Conservation (phyloP, 192 early-diverging fungal species). For the Linnemannia hyalina region DNA sequence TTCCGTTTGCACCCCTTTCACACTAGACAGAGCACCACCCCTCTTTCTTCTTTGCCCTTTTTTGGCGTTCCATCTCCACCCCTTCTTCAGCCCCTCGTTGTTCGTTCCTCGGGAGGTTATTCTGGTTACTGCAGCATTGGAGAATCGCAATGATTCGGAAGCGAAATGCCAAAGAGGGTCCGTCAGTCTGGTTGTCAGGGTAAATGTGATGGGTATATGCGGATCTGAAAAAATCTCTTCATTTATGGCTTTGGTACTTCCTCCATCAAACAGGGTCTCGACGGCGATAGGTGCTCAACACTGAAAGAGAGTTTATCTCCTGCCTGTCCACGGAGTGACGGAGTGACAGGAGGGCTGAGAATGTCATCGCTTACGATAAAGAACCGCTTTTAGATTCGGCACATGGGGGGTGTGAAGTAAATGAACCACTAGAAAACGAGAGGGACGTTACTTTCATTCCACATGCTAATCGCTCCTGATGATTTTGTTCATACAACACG, state of each 20-base stretch:
- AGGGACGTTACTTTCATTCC: background rate
- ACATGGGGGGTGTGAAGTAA: background rate
- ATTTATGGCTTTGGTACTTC: no score
- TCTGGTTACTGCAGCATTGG: background rate
- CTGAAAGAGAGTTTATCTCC: background rate
- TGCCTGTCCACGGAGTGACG: background rate
- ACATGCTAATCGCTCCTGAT: background rate
- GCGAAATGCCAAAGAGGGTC: background rate
- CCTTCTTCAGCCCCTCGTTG: background rate
- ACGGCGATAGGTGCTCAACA: background rate
- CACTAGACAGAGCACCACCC: background rate
- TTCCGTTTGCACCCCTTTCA: no score
- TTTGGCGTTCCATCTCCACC: background rate
- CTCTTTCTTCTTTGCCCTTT: background rate
- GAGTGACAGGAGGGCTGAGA: background rate
- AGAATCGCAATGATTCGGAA: background rate
- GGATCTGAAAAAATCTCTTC: background rate
- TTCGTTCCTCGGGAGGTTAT: background rate
- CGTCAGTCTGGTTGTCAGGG: background rate
- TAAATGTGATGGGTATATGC: background rate
- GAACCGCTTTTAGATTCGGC: background rate
- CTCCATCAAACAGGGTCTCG: background rate
- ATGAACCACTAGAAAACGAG: constrained; percentile 4
- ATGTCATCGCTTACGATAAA: background rate
- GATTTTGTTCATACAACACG: background rate